phyloP scores from a whole-genome alignment of 805 yeast species.

The Starmerella stellata region DNA sequence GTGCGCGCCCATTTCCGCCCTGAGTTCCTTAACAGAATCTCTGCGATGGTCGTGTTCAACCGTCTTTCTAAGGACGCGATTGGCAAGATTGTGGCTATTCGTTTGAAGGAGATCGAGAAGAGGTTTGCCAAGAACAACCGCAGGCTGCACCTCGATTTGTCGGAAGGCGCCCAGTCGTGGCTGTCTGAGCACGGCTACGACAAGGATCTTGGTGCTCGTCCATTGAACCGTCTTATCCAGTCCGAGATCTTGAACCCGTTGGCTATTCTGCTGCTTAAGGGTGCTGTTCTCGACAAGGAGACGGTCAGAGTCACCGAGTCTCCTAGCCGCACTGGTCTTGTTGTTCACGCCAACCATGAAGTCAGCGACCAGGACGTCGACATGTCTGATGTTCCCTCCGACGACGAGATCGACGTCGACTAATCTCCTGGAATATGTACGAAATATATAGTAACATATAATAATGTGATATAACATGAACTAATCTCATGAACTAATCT shows the following conservation, averaged over 20 bases:
- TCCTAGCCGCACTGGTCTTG: slow-evolving; percentile 40
- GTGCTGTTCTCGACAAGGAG: slow-evolving; percentile 79
- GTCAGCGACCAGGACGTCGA: slow-evolving; percentile 38
- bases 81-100: slow-evolving; percentile 71
- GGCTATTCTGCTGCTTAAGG: slow-evolving; percentile 75
- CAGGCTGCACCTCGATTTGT: slow-evolving; percentile 51
- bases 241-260: slow-evolving; percentile 67
- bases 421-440: too few relatives aligned
- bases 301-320: slow-evolving; percentile 42
- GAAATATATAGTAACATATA: too few relatives aligned
- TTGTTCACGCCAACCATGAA: slow-evolving; percentile 75
- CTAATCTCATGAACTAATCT: too few relatives aligned
- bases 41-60: slow-evolving; percentile 84
- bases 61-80: slow-evolving; percentile 81
- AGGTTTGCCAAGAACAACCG: slow-evolving; percentile 77
- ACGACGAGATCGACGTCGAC: slow-evolving; percentile 20
- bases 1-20: slow-evolving; percentile 89
- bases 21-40: slow-evolving; percentile 88
- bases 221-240: slow-evolving; percentile 75
- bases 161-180: slow-evolving; percentile 60
- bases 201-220: slow-evolving; percentile 89
- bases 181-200: slow-evolving; percentile 77
- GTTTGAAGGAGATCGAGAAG: slow-evolving; percentile 67
- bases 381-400: slow-evolving; percentile 19
- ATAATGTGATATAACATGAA: too few relatives aligned